A percentile compares a stretch with the other conserved stretches of the same genome.
Evolutionary conservation across 2,329 filamentous ascomycete species (phyloP).

Genomic region (Stagonosporopsis tanaceti): DNA sequence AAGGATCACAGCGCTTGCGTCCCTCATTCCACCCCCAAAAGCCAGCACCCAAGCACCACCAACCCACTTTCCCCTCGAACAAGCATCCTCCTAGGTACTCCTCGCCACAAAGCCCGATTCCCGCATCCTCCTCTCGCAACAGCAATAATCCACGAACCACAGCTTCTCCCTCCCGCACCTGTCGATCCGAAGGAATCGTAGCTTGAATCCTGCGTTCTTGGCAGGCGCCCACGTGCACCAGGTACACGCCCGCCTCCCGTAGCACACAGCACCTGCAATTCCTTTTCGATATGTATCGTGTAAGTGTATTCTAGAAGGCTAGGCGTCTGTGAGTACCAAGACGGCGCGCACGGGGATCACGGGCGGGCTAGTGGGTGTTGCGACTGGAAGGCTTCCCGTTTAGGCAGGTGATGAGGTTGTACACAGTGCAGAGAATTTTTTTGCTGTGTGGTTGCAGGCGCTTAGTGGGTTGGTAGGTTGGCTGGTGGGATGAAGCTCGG

Average conservation of each 20-base stretch:
- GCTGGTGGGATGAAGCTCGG: background rate
- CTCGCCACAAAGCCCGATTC: background rate
- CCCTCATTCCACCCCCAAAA: background rate
- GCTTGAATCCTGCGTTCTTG: constrained; percentile 18
- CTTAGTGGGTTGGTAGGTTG: background rate
- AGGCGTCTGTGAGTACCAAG: constrained; percentile 9
- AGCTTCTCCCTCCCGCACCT: background rate
- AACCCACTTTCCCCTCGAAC: background rate
- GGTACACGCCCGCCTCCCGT: constrained; percentile 4
- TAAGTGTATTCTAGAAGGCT: background rate
- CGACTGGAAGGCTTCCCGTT: constrained; percentile 3
- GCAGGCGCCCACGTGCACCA: constrained; percentile 17
- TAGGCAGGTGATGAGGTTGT: constrained; percentile 12
- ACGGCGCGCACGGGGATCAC: constrained; percentile 6
- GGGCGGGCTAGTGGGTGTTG: constrained; percentile 11
- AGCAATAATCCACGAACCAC: constrained; percentile 17
- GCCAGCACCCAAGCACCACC: background rate
- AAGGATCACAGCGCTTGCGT: background rate
- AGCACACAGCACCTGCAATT: background rate
- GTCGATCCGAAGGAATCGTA: constrained; percentile 6
- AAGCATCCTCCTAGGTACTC: background rate
- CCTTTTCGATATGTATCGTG: background rate
- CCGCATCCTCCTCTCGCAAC: background rate
- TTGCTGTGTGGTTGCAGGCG: constrained; percentile 16
- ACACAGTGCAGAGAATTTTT: constrained; percentile 12